Base-by-base conservation (phyloP, 352 stramenopile species). In the Globisporangium spinosum region DNA sequence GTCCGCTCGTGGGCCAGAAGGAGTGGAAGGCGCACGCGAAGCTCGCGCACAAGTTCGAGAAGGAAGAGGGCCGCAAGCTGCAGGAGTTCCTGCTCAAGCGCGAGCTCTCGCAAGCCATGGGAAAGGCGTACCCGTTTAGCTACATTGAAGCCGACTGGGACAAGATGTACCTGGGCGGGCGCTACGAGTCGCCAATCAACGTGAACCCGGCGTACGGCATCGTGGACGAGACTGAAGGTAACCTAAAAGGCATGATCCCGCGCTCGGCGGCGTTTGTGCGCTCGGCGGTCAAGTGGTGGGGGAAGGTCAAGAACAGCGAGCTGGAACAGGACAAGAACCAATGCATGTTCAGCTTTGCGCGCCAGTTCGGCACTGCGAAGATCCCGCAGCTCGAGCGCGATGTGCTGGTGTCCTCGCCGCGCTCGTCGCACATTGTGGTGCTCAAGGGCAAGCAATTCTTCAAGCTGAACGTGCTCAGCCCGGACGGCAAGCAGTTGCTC, bases 71-170 rank as follows among this genome's bases (percentile, higher is more conserved):
- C 0, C 84, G 84, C 40, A 59, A 80, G 62, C 68, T 92, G 25
- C 84, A 92, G 70, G 81, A 90, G 20, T 22, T 75, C 9, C 61
- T 92, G 58, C 76, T 92, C 51, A 89, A 89, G 67, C 80, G 83
- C 62, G 82, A 95, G 69, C 80, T 94, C 27, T 70, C 80, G 32
- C 84, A 95, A 54, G 77, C 79, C 38, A 89, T 88, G 79, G 87
- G 86, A 65, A 88, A 88, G 56, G 80, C 81, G 60, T 98, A 97
- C 70, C 91, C 93, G 22, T 96, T 92, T 83, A 97, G 87, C 77
- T 98, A 98, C 87, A 97, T 98, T 62, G 92, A 98, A 69, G 71
- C 81, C 35, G 90, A 95, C 75, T 98, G 91, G 91, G 89, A 96
- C 70, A 79, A 93, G 55, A 96, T 96, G 91, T 98, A 98, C 71